Evolutionary conservation across 352 stramenopile species (phyloP).

Genomic region (Thalassiosira exigua): DNA sequence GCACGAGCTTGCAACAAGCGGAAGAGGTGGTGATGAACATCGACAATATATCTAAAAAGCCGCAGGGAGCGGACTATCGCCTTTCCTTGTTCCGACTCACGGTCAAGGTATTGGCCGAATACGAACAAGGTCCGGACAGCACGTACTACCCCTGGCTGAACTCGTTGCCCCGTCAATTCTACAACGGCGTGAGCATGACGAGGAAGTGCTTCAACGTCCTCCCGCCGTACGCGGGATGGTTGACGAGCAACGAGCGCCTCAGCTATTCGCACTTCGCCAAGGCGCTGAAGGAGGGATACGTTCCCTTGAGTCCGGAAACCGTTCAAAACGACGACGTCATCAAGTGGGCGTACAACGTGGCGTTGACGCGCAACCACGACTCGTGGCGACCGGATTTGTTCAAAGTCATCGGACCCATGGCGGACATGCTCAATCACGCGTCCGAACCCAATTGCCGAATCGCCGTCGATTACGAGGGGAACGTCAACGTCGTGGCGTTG

Average conservation of each 20-base stretch:
- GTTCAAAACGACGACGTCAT: slow-evolving; percentile 37
- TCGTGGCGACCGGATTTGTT: slow-evolving; percentile 14
- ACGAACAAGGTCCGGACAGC: slow-evolving; percentile 62
- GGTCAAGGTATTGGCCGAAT: slow-evolving; percentile 68
- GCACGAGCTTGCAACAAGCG: slow-evolving; percentile 15
- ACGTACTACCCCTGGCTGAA: slow-evolving; percentile 71
- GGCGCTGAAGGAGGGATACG: slow-evolving; percentile 27
- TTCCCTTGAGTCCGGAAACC: slow-evolving; percentile 50
- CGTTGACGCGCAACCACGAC: slow-evolving; percentile 40
- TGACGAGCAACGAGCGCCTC: slow-evolving; percentile 42
- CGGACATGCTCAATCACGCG: slow-evolving; percentile 65
- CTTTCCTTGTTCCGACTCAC: slow-evolving; percentile 67
- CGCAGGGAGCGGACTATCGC: slow-evolving; percentile 24
- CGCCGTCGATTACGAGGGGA: slow-evolving; percentile 38
- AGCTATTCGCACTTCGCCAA: slow-evolving; percentile 69
- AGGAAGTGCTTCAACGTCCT: slow-evolving; percentile 67
- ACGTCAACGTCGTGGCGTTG: slow-evolving; percentile 2
- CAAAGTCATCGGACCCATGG: slow-evolving; percentile 48
- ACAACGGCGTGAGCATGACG: slow-evolving; percentile 69
- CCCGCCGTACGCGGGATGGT: slow-evolving; percentile 56
- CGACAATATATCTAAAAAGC: neutral
- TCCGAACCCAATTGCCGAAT: slow-evolving; percentile 42
- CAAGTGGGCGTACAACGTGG: slow-evolving; percentile 63
- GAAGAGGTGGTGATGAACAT: slow-evolving; percentile 24
- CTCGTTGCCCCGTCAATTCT: slow-evolving; percentile 60